Evolutionary conservation across 495 filamentous ascomycete genomes (phyloP), one percentile per base, ranked within the genome.

Genomic region (Hyaloscypha bicolor): DNA sequence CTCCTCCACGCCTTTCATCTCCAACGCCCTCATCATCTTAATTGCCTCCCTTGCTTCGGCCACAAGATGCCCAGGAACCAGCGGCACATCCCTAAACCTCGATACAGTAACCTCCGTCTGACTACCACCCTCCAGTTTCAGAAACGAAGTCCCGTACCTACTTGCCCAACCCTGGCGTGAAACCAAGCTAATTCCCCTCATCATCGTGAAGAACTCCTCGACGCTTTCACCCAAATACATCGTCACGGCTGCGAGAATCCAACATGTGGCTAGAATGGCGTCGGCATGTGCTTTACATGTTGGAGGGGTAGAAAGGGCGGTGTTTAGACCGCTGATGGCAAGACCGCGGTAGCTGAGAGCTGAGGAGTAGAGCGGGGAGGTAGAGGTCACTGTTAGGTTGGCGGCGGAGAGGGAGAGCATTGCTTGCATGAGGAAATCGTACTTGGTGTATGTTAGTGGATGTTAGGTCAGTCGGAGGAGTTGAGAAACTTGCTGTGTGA

Each of bases 231-330:
- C 42, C 33, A 62, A 16, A 30, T 45, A 62, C n/a, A 42, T 16
- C 11, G 60, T 16, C 6, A 39, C 29, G 9, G 39, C 30, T 5
- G 32, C n/a, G 19, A 62, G 60, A 14, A 35, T 35, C n/a, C n/a
- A 62, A 25, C 60, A 62, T 19, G 60, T 51, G 21, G 60, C 60
- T 8, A 62, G 60, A 6, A 62, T 21, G 33, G 60, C 60, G 8
- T 62, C 60, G 12, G 29, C 33, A 6, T 62, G 25, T 35, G 19
- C 60, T 19, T 35, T 39, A 8, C 19, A 39, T 25, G 9, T 62
- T 12, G 60, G 42, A 11, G 35, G 5, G 21, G 60, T 16, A n/a
- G 60, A 62, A 6, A 62, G 19, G 6, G 60, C 60, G 14, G 14
- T 48, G 42, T 62, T 62, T 5, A 62, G 33, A 11, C 60, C 60